These are phyloP conservation scores for Quercus wislizeni DNA, from an alignment of 306 rosid species.

Conservation along the genomic window DNA sequence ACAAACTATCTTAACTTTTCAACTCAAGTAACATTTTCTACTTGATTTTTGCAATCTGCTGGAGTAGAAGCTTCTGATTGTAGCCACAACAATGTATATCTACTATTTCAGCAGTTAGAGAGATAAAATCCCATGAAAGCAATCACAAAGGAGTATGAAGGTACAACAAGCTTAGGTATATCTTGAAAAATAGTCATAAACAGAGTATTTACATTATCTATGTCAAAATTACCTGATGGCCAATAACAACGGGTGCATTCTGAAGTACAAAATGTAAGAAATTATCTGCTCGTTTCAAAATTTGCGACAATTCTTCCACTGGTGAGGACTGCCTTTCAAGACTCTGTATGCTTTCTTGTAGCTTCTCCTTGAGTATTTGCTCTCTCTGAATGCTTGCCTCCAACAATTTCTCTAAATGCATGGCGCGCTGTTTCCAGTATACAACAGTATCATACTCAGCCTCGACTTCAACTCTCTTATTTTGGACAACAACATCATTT, in stretches of 20 bases:
- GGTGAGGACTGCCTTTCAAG: slow-evolving; percentile 83
- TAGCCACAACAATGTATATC: neutral
- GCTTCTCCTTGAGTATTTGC: slow-evolving; percentile 58
- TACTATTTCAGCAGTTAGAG: neutral
- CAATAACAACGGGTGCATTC: slow-evolving; percentile 97
- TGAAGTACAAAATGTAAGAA: slow-evolving; percentile 92
- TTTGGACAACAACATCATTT: slow-evolving; percentile 58
- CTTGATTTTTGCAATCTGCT: neutral
- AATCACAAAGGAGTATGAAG: neutral
- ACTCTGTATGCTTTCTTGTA: slow-evolving; percentile 66
- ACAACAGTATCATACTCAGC: slow-evolving; percentile 74
- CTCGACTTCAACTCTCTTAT: slow-evolving; percentile 69
- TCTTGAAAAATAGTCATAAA: neutral
- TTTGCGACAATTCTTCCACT: slow-evolving; percentile 85
- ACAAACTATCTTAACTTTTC: neutral
- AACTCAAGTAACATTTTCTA: neutral
- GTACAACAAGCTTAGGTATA: neutral
- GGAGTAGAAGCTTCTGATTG: neutral
- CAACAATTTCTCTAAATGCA: slow-evolving; percentile 61
- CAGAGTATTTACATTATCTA: neutral
- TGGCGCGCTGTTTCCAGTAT: slow-evolving; percentile 78
- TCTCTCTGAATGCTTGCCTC: slow-evolving; percentile 75
- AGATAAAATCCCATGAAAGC: neutral
- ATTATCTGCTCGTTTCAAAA: slow-evolving; percentile 82
- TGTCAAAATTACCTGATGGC: slow-evolving; percentile 75